Conservation (phyloP, 495 filamentous ascomycete genomes). For the Aspergillus campestris region DNA sequence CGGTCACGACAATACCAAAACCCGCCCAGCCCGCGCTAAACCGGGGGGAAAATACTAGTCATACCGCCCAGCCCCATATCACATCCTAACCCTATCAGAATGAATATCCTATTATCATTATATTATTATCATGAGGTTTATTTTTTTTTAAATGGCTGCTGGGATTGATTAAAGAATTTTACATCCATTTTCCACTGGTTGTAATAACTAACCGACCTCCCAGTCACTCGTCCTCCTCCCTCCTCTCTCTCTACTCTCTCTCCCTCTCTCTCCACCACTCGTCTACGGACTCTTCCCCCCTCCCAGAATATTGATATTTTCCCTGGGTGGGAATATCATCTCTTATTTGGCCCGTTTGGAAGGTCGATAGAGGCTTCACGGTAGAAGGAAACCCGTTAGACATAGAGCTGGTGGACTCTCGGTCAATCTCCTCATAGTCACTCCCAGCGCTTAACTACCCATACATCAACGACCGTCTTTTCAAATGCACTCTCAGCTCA, state of each 20-base stretch:
- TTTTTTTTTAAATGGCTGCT: neutral
- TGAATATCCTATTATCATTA: no score
- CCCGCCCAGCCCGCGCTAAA: slow-evolving; percentile 4
- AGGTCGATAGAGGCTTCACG: no score
- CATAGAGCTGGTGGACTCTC: neutral
- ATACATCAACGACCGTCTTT: slow-evolving; percentile 26
- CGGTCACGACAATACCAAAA: slow-evolving; percentile 2
- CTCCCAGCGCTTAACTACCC: neutral
- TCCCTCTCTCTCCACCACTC: neutral
- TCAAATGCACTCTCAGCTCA: slow-evolving; percentile 43
- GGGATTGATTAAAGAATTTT: slow-evolving; percentile 1
- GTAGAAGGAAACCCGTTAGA: no score
- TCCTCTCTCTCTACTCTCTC: neutral
- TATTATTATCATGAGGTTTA: neutral
- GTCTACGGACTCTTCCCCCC: neutral
- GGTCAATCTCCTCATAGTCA: neutral
- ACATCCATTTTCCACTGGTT: slow-evolving; percentile 3
- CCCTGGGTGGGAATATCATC: neutral
- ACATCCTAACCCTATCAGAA: no score
- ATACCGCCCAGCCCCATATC: no score
- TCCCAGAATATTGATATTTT: neutral
- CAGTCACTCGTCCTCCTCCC: neutral
- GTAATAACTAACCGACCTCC: neutral
- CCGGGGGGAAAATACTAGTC: neutral
- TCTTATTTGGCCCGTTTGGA: no score